These are phyloP conservation scores for Fusarium lyarnte DNA, from an alignment of 2,329 filamentous ascomycete genomes.

Conservation along the genomic window DNA sequence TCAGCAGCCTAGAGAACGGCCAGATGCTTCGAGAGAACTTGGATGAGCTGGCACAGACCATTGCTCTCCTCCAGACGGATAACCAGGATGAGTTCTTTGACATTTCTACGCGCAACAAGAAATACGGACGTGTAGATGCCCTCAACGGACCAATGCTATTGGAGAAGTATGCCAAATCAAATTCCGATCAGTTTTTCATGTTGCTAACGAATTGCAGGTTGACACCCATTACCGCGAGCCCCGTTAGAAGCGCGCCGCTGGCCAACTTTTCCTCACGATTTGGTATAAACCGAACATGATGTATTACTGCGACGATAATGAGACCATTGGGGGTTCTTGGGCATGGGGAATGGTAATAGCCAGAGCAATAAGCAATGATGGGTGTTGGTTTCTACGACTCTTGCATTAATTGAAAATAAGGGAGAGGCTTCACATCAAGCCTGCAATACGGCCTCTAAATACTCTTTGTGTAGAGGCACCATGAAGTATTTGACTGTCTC, in stretches of 20 bases:
- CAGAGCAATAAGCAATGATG: neutral
- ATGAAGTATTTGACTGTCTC: too few relatives aligned
- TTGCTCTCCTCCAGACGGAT: conserved; percentile 84
- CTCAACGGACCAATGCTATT: conserved; percentile 87
- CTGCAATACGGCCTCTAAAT: too few relatives aligned
- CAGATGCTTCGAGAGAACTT: conserved; percentile 89
- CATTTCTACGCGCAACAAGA: conserved; percentile 86
- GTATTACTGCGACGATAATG: conserved; percentile 1
- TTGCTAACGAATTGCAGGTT: conserved; percentile 59
- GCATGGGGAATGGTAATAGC: neutral
- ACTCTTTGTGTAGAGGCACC: too few relatives aligned
- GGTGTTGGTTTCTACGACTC: neutral
- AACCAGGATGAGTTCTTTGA: conserved; percentile 99
- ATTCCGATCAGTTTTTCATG: neutral
- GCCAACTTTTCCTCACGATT: conserved; percentile 80
- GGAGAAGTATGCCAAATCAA: conserved; percentile 77
- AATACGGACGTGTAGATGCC: conserved; percentile 92
- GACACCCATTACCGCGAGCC: conserved; percentile 68
- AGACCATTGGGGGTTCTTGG: neutral
- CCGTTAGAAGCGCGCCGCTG: conserved; percentile 70
- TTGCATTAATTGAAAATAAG: neutral
- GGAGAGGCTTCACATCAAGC: too few relatives aligned
- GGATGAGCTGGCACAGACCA: conserved; percentile 93
- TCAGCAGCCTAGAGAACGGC: conserved; percentile 83
- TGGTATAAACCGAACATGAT: conserved; percentile 62